Evolutionary conservation across 2,329 filamentous ascomycete species (phyloP), one percentile per base, ranked within the genome.

Genomic region (Escovopsis sp.): DNA sequence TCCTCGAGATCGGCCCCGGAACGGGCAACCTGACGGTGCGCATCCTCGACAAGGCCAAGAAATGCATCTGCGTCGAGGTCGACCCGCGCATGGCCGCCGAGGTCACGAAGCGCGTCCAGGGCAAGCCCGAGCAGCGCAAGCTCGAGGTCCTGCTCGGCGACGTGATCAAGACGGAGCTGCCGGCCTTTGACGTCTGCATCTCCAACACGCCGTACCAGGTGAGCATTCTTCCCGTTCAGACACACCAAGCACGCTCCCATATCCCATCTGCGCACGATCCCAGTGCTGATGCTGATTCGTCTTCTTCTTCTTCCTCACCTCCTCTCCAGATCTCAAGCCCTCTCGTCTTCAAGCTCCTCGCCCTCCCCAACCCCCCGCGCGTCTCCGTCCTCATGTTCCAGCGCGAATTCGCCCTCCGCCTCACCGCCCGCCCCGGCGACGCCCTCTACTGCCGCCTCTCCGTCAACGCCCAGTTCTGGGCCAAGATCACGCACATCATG

Each of bases 31-130:
- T 96, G 51, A 96, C 89, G 1, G 81, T 91, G 24, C 75, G 85
- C 45, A 95, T 96, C 46, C 67, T 96, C 24, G 84, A 91, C 53
- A 82, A 85, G 48, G 86, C 85, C 16, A 88, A 87, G 61, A 84
- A 84, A 47, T 65, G 71, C 38, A 84, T 88, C 39, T 84, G 84
- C 4, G 84, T 95, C 39, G 91, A 98, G 66, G 73, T 95, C 59
- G 91, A 98, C 64, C 88, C 91, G 15, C 74, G 91, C 56, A 96
- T 96, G 91, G 87, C 86, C 11, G 89, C 89, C 45, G 91, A 96
- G 65, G 74, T 95, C 48, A 91, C 85, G 37, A 94, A 89, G 64
- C 82, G 89, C 54, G 88, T 96, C 8, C 88, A 95, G 62, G 88
- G 86, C 15, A 93, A 81, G 35, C 85, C 88, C 0, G 74, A 81